These are phyloP conservation scores for Penicillium soppii DNA, from an alignment of 495 filamentous ascomycete species.

Conservation along the genomic window DNA sequence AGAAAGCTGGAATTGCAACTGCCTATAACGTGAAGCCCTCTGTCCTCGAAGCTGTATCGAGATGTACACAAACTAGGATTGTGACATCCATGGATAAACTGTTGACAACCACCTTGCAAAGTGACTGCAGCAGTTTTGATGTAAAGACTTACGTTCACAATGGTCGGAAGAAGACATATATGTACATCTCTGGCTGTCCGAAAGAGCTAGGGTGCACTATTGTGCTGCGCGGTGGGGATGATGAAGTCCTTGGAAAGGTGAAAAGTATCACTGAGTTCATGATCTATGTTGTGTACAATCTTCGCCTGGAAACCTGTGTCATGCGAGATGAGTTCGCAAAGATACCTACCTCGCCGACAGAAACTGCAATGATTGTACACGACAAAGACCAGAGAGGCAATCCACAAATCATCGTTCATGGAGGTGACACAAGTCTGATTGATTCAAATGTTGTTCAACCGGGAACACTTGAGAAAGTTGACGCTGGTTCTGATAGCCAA, in stretches of 20 bases:
- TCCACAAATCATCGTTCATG: background rate
- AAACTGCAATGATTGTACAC: constrained; percentile 19
- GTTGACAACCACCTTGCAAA: constrained; percentile 74
- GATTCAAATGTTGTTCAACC: constrained; percentile 10
- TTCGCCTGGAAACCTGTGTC: constrained; percentile 92
- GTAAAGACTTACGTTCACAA: constrained; percentile 90
- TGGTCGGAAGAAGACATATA: constrained; percentile 86
- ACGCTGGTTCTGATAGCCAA: constrained; percentile 17
- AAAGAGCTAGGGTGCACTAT: constrained; percentile 95
- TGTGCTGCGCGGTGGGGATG: constrained; percentile 80
- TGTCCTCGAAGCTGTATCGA: constrained; percentile 89
- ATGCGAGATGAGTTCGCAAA: constrained; percentile 95
- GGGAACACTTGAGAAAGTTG: constrained; percentile 15
- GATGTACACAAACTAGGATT: constrained; percentile 86
- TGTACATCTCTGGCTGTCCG: constrained; percentile 91
- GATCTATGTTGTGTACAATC: constrained; percentile 97
- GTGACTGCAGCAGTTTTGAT: constrained; percentile 82
- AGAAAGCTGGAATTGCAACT: constrained; percentile 84
- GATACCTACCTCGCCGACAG: constrained; percentile 64
- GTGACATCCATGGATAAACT: constrained; percentile 96
- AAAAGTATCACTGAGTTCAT: constrained; percentile 98
- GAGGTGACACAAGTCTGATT: background rate
- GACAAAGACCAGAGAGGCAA: constrained; percentile 7
- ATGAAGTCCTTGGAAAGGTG: constrained; percentile 66
- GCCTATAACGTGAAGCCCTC: constrained; percentile 95